Evolutionary conservation across 2,329 filamentous ascomycete genomes (phyloP).

Genomic region (Aureobasidium sp.): DNA sequence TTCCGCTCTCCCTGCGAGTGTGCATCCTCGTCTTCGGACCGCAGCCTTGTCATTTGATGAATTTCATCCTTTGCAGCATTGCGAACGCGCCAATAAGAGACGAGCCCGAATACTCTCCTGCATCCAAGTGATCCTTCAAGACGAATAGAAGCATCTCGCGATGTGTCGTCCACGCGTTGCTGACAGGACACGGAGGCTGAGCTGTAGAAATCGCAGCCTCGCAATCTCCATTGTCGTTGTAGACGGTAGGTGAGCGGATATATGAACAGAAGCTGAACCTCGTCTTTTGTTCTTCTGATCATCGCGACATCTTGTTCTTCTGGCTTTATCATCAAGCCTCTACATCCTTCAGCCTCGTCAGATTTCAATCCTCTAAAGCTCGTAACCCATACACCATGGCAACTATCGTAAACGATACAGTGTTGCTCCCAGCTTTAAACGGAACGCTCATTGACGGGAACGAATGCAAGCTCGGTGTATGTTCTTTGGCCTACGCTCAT

Average conservation of each 20-base stretch:
- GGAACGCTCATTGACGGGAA: slow-evolving; percentile 5
- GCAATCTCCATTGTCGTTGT: neutral
- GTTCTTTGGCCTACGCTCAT: slow-evolving; percentile 30
- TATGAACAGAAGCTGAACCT: neutral
- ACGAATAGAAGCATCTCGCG: slow-evolving; percentile 5
- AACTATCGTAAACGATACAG: slow-evolving; percentile 2
- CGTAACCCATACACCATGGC: neutral
- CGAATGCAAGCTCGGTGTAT: slow-evolving; percentile 25
- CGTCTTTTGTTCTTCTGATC: neutral
- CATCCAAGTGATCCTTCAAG: neutral
- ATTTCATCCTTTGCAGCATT: neutral
- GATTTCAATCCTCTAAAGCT: neutral
- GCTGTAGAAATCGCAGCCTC: neutral
- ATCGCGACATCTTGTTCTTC: neutral
- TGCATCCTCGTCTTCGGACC: neutral
- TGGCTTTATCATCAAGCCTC: neutral
- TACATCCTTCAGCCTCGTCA: neutral
- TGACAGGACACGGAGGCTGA: slow-evolving; percentile 7
- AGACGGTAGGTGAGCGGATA: neutral
- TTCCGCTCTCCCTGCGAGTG: neutral
- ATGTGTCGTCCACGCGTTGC: neutral
- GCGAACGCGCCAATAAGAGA: neutral
- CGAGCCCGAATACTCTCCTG: neutral
- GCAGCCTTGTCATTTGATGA: neutral
- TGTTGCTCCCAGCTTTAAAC: slow-evolving; percentile 2